Conservation (phyloP, 169 alveolate species). For the Plasmodium yoelii region DNA sequence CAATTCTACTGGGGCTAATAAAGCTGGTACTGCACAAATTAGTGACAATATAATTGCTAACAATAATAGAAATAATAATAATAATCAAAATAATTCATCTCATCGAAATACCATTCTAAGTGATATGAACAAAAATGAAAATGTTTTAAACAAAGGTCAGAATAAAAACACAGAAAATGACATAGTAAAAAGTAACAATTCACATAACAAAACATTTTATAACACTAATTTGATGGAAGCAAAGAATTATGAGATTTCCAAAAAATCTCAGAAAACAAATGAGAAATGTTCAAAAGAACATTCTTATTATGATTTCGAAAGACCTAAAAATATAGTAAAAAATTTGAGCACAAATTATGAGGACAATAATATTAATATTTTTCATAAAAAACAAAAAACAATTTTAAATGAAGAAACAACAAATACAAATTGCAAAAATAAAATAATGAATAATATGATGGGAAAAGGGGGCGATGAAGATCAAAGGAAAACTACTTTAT, state of each 20-base stretch:
- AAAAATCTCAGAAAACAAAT: neutral
- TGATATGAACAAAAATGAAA: slow-evolving; percentile 8
- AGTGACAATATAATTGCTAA: neutral
- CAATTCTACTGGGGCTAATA: neutral
- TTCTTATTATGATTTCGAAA: slow-evolving; percentile 17
- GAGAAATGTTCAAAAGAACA: slow-evolving; percentile 8
- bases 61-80: slow-evolving; percentile 4
- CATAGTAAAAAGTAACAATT: slow-evolving; percentile 12
- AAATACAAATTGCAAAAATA: slow-evolving; percentile 10
- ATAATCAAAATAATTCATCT: neutral
- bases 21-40: neutral
- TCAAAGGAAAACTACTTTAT: slow-evolving; percentile 2
- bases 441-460: neutral
- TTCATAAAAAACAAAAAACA: slow-evolving; percentile 28
- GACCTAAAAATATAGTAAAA: slow-evolving; percentile 24
- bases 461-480: slow-evolving; percentile 3
- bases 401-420: slow-evolving; percentile 12
- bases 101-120: neutral
- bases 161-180: slow-evolving; percentile 34
- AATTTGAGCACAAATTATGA: neutral
- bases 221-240: neutral
- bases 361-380: neutral
- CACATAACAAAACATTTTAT: neutral
- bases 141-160: neutral
- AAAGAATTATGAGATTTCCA: neutral